phyloP scores from a whole-genome alignment of 2,329 filamentous ascomycete species.

The Aspergillus ochraceus region DNA sequence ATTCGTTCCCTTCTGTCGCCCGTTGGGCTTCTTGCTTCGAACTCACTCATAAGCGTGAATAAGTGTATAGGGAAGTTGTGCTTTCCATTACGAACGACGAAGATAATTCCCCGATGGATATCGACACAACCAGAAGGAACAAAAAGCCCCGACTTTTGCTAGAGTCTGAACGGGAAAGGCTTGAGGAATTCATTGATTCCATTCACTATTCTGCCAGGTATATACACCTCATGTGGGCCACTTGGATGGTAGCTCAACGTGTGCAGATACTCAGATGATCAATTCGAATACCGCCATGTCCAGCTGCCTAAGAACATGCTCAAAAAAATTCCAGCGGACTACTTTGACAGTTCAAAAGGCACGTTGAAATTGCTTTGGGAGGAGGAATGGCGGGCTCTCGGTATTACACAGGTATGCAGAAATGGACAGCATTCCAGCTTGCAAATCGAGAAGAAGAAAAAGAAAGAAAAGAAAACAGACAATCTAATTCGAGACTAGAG shows the following conservation, averaged over 20 bases:
- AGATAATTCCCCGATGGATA: constrained; percentile 42
- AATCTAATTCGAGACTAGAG: constrained; percentile 60
- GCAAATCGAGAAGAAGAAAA: background rate
- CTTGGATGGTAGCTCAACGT: constrained; percentile 18
- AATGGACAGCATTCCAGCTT: background rate
- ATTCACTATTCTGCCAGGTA: constrained; percentile 96
- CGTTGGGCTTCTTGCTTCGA: background rate
- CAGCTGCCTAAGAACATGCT: constrained; percentile 98
- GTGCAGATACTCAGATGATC: constrained; percentile 81
- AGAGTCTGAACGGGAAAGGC: constrained; percentile 75
- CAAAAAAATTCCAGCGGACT: constrained; percentile 92
- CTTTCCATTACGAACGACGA: constrained; percentile 1
- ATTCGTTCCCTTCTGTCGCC: background rate
- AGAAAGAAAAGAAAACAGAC: background rate
- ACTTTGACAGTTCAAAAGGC: constrained; percentile 84
- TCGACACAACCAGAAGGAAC: constrained; percentile 85
- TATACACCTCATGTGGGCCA: constrained; percentile 24
- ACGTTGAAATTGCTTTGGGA: constrained; percentile 97
- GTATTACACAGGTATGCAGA: constrained; percentile 83
- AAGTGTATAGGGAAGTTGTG: background rate
- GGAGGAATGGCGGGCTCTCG: constrained; percentile 95
- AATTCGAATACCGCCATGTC: constrained; percentile 96
- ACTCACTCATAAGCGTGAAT: background rate
- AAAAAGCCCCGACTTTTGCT: constrained; percentile 76
- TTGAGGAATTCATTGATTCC: constrained; percentile 88